Conservation (phyloP, 305 asterid species). For the Fraxinus xanthoxyloides region DNA sequence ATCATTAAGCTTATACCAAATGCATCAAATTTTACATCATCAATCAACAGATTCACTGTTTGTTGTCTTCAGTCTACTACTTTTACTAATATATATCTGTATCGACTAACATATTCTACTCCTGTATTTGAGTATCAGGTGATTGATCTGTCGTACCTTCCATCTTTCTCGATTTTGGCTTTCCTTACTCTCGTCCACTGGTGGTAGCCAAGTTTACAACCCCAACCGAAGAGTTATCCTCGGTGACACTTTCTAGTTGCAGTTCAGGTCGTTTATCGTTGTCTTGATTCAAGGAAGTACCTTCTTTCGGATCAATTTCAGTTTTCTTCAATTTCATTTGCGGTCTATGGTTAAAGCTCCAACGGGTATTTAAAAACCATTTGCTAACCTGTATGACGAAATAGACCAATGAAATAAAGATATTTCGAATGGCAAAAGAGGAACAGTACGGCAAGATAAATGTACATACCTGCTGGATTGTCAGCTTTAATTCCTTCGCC, state of each 20-base stretch:
- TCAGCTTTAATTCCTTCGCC: constrained; percentile 70
- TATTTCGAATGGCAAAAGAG: neutral
- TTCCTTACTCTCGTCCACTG: constrained; percentile 26
- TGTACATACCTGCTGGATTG: constrained; percentile 53
- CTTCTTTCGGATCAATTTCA: constrained; percentile 11
- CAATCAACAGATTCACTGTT: constrained; percentile 23
- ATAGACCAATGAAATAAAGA: constrained; percentile 1
- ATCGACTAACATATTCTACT: constrained; percentile 22
- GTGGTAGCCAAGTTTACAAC: constrained; percentile 12
- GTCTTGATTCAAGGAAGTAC: constrained; percentile 16
- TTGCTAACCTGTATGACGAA: constrained; percentile 49
- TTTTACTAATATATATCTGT: constrained; percentile 21
- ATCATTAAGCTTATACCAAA: neutral
- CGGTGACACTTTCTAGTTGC: constrained; percentile 21
- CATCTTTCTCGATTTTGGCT: constrained; percentile 25
- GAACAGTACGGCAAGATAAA: neutral
- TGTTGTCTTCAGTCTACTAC: constrained; percentile 32
- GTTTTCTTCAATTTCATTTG: constrained; percentile 33
- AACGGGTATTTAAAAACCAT: constrained; percentile 92
- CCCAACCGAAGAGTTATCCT: constrained; percentile 19
- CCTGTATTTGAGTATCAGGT: constrained; percentile 1
- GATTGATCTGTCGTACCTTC: constrained; percentile 22
- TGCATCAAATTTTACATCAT: neutral
- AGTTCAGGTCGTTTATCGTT: constrained; percentile 33
- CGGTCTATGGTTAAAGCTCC: constrained; percentile 67